Conservation (phyloP, 805 yeast genomes). For the Wickerhamomyces hampshirensis region DNA sequence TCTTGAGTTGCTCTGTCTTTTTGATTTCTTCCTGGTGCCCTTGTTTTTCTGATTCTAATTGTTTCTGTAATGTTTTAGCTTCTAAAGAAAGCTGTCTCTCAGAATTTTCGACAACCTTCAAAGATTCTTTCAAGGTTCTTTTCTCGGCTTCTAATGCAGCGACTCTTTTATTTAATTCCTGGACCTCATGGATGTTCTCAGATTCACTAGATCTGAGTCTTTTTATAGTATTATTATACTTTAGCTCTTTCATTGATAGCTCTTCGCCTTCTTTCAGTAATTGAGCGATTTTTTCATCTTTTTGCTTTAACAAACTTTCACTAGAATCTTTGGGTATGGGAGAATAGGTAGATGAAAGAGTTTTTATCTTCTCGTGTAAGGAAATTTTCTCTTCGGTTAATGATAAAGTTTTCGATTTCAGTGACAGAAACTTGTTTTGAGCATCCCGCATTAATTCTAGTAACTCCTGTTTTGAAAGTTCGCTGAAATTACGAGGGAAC, state of each 20-base stretch:
- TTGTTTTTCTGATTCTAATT: slow-evolving; percentile 18
- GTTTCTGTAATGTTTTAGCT: slow-evolving; percentile 19
- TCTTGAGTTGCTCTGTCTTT: slow-evolving; percentile 20
- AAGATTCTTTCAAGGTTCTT: slow-evolving; percentile 21
- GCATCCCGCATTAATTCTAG: slow-evolving; percentile 12
- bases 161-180: slow-evolving; percentile 9
- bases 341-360: slow-evolving; percentile 3
- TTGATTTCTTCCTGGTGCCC: slow-evolving; percentile 18
- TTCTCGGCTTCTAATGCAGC: slow-evolving; percentile 21
- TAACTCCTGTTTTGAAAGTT: slow-evolving; percentile 13
- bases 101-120: slow-evolving; percentile 21
- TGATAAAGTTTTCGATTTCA: slow-evolving; percentile 15
- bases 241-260: slow-evolving; percentile 65
- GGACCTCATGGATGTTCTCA: slow-evolving; percentile 32
- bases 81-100: slow-evolving; percentile 23
- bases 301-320: slow-evolving; percentile 30
- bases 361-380: slow-evolving; percentile 19
- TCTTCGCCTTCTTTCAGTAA: slow-evolving; percentile 73
- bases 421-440: slow-evolving; percentile 7
- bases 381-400: slow-evolving; percentile 20
- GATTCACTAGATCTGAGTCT: slow-evolving; percentile 46
- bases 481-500: slow-evolving; percentile 12
- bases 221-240: slow-evolving; percentile 61
- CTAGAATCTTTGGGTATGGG: slow-evolving; percentile 3
- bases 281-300: slow-evolving; percentile 58